Evolutionary conservation across 345 rosid genomes (phyloP).

Genomic region (Arabis hirsuta): DNA sequence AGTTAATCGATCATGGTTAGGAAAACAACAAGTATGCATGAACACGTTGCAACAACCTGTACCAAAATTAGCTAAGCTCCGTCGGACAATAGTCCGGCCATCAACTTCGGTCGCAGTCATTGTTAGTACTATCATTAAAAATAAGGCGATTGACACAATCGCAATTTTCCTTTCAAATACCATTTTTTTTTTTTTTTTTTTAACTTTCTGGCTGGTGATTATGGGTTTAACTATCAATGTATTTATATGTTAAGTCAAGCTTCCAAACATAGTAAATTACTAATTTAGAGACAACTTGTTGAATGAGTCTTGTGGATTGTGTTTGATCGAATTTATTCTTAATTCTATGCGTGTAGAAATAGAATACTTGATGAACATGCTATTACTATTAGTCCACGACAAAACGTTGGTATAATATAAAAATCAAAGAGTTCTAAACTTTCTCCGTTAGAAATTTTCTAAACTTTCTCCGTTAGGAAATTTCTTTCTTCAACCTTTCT

Average conservation of each 20-base stretch:
- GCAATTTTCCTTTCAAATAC: slow-evolving; percentile 9
- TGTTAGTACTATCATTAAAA: slow-evolving; percentile 8
- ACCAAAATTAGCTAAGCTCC: slow-evolving; percentile 40
- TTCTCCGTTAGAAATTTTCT: no score
- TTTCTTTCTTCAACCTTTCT: no score
- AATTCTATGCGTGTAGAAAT: not conserved
- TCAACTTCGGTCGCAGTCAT: slow-evolving; percentile 3
- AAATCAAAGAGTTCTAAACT: no score
- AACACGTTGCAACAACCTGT: slow-evolving; percentile 36
- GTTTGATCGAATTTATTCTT: not conserved
- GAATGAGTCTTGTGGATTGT: slow-evolving; percentile 2
- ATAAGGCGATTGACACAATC: not conserved
- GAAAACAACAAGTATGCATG: slow-evolving; percentile 41
- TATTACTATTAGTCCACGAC: no score
- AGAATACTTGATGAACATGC: not conserved
- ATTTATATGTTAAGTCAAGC: slow-evolving; percentile 31
- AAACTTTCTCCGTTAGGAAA: no score
- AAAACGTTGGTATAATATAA: no score
- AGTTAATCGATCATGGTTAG: slow-evolving; percentile 10
- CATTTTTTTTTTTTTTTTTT: slow-evolving; percentile 5
- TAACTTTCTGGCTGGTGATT: not conserved
- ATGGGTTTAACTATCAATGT: not conserved
- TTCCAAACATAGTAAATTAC: slow-evolving; percentile 26
- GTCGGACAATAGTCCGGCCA: slow-evolving; percentile 17
- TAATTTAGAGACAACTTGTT: slow-evolving; percentile 20